Percentiles rank a stretch among this genome's conserved stretches.
phyloP scores from a whole-genome alignment of 257 asterid genomes.

The Schizonepeta tenuifolia region DNA sequence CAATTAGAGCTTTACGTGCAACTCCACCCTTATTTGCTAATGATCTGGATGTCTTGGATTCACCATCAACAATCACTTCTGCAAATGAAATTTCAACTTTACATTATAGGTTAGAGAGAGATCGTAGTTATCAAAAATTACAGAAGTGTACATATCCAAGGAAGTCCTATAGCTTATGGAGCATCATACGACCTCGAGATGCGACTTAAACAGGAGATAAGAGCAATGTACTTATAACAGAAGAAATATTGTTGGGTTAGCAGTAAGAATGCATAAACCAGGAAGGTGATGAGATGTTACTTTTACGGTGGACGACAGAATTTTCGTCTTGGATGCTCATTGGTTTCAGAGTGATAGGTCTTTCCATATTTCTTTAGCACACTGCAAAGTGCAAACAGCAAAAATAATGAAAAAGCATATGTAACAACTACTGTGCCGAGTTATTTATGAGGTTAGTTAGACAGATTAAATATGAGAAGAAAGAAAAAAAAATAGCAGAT shows the following conservation, averaged over 20 bases:
- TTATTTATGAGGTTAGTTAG: conserved; percentile 6
- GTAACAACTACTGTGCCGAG: conserved; percentile 14
- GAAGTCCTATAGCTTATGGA: conserved; percentile 2
- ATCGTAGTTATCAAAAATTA: neutral
- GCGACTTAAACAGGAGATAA: conserved; percentile 1
- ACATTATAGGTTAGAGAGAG: neutral
- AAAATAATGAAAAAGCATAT: neutral
- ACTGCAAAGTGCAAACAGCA: conserved; percentile 35
- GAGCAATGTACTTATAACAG: conserved; percentile 6
- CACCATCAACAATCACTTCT: conserved; percentile 50
- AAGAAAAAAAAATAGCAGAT: neutral
- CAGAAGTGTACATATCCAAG: neutral
- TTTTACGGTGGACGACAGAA: conserved; percentile 44
- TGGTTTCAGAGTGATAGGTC: conserved; percentile 54
- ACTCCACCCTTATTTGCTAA: conserved; percentile 50
- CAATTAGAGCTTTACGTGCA: conserved; percentile 60
- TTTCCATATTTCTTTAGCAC: conserved; percentile 55
- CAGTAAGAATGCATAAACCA: conserved; percentile 8
- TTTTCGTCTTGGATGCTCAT: conserved; percentile 69
- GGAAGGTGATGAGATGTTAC: conserved; percentile 34
- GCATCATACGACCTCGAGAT: neutral
- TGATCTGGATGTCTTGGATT: conserved; percentile 47
- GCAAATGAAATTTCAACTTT: conserved; percentile 27
- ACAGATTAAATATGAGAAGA: neutral
- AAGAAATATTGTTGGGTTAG: neutral